A percentile compares a stretch with the other conserved stretches of the same genome.
Conservation (phyloP, 2,329 filamentous ascomycete genomes). For the Microascus cirrosus region DNA sequence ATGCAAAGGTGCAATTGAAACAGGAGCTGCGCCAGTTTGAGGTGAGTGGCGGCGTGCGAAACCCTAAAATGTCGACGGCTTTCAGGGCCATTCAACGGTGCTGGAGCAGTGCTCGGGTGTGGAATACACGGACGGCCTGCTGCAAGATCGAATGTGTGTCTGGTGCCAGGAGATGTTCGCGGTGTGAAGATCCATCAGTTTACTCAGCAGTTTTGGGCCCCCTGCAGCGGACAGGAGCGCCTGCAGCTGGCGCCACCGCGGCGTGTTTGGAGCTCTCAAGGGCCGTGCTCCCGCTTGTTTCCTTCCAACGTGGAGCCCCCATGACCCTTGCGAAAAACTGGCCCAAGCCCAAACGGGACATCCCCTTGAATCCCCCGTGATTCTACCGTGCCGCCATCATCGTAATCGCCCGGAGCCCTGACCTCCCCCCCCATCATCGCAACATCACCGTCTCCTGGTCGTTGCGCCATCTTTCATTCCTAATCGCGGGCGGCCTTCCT, state of each 20-base stretch:
- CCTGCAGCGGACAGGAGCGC: not conserved
- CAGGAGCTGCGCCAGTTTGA: not conserved
- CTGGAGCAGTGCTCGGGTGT: too few species aligned
- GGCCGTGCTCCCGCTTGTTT: not conserved
- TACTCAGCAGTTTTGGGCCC: not conserved
- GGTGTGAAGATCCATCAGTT: not conserved
- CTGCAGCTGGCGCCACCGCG: not conserved
- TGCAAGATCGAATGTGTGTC: too few species aligned
- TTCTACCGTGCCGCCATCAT: not conserved
- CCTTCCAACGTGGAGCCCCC: not conserved
- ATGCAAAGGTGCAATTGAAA: not conserved
- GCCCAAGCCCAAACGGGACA: not conserved
- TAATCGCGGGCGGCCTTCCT: not conserved
- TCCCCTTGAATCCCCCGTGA: not conserved
- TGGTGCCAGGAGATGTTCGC: too few species aligned
- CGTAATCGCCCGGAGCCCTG: not conserved
- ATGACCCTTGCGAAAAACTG: not conserved
- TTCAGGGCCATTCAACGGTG: not conserved
- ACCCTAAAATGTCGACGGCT: not conserved
- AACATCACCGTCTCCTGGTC: not conserved
- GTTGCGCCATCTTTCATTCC: not conserved
- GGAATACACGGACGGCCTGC: too few species aligned
- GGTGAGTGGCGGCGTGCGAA: not conserved
- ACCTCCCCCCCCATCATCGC: not conserved
- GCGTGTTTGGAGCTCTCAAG: not conserved